Percentiles rank a stretch among this genome's conserved stretches.
These are phyloP conservation scores for Clarireedia hainanense DNA, from an alignment of 2,329 filamentous ascomycete species.

Conservation along the genomic window DNA sequence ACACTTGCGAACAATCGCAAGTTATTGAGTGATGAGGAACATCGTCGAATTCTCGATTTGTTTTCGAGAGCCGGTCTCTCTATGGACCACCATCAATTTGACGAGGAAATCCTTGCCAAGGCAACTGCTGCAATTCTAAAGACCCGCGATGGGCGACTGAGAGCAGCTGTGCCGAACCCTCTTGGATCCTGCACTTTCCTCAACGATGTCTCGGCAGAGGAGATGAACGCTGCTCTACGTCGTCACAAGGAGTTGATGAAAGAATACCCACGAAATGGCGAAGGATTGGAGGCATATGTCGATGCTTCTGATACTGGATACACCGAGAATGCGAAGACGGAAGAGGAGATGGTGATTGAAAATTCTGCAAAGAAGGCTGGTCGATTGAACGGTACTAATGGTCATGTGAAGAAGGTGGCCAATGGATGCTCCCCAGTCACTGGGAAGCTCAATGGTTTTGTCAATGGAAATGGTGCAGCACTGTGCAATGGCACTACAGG, in stretches of 20 bases:
- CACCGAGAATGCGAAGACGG: slow-evolving; percentile 24
- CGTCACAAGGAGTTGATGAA: slow-evolving; percentile 58
- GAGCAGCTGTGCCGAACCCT: slow-evolving; percentile 61
- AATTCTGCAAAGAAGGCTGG: slow-evolving; percentile 20
- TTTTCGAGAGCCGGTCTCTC: slow-evolving; percentile 64
- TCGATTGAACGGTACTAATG: slow-evolving; percentile 17
- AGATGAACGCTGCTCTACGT: slow-evolving; percentile 52
- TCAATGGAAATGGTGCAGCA: not conserved
- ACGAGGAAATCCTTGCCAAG: slow-evolving; percentile 56
- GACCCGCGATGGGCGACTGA: slow-evolving; percentile 60
- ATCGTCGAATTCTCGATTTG: slow-evolving; percentile 53
- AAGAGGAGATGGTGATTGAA: slow-evolving; percentile 21
- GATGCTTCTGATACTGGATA: slow-evolving; percentile 62
- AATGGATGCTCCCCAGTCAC: not conserved
- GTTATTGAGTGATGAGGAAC: slow-evolving; percentile 51
- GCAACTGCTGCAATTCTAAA: slow-evolving; percentile 62
- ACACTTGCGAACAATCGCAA: slow-evolving; percentile 58
- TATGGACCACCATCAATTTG: slow-evolving; percentile 63
- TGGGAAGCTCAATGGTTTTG: not conserved
- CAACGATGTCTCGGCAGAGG: slow-evolving; percentile 55
- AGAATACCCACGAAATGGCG: slow-evolving; percentile 54
- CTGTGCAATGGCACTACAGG: not conserved
- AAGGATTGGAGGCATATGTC: slow-evolving; percentile 61
- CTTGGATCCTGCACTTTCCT: slow-evolving; percentile 60
- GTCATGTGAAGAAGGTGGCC: slow-evolving; percentile 4